These are phyloP conservation scores for Tolypocladium sp. DNA, from an alignment of 2,329 filamentous ascomycete genomes.

Conservation along the genomic window DNA sequence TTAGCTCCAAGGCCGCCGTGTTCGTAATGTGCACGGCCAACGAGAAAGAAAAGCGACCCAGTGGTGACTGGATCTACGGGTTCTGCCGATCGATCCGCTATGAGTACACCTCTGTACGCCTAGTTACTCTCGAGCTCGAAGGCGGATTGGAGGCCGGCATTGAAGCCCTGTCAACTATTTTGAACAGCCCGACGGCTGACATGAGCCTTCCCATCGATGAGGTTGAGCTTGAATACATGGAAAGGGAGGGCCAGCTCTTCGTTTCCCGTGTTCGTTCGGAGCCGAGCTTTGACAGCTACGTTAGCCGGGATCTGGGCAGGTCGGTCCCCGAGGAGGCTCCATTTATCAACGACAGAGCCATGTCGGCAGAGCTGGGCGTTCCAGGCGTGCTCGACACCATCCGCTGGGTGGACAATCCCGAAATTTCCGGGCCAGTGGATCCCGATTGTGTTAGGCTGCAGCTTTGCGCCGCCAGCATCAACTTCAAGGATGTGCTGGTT, in stretches of 20 bases:
- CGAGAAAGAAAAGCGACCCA: neutral
- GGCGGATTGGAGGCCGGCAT: constrained; percentile 1
- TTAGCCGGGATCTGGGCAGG: neutral
- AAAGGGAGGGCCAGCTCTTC: constrained; percentile 7
- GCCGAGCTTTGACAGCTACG: constrained; percentile 1
- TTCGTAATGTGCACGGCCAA: neutral
- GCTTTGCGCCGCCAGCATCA: constrained; percentile 8
- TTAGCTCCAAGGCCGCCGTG: neutral
- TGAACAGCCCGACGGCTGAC: neutral
- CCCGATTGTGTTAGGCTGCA: constrained; percentile 7
- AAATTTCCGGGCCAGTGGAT: constrained; percentile 3
- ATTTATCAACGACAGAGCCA: constrained; percentile 1
- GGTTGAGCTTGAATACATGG: constrained; percentile 8
- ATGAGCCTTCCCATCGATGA: constrained; percentile 1
- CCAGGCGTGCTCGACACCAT: constrained; percentile 10
- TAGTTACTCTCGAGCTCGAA: neutral
- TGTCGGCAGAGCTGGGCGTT: constrained; percentile 6
- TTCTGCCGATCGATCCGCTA: neutral
- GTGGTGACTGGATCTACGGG: neutral
- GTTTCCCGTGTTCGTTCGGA: constrained; percentile 6
- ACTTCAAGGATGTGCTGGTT: constrained; percentile 27
- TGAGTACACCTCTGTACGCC: neutral
- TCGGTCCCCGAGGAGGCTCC: neutral
- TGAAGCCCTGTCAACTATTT: neutral
- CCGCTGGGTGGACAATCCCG: constrained; percentile 8